Conservation (phyloP, 305 asterid genomes). For the Fraxinus platypoda region DNA sequence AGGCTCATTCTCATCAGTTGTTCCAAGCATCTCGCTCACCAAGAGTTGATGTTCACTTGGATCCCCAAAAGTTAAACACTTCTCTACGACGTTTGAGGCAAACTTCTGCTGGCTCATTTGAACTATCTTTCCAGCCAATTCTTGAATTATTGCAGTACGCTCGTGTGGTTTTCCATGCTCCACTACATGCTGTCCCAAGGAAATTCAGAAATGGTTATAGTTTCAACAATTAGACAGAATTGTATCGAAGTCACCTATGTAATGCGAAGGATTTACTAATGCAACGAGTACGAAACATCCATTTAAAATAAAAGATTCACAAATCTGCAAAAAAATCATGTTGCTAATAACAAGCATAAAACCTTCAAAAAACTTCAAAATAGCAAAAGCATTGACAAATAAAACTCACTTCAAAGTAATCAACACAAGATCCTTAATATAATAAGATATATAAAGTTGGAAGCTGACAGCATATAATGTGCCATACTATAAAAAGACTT, state of each 20-base stretch:
- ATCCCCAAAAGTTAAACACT: constrained; percentile 54
- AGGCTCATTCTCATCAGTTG: constrained; percentile 70
- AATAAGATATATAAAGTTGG: not conserved
- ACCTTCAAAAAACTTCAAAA: not conserved
- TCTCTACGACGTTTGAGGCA: constrained; percentile 63
- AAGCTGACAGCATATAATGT: not conserved
- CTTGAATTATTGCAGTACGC: constrained; percentile 53
- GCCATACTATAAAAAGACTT: not conserved
- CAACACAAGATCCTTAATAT: not conserved
- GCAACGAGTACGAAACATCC: not conserved
- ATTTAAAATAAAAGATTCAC: not conserved
- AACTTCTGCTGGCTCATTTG: constrained; percentile 72
- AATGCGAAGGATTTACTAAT: not conserved
- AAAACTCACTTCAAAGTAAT: not conserved
- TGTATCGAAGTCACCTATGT: not conserved
- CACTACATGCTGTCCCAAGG: constrained; percentile 46
- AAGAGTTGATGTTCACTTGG: constrained; percentile 48
- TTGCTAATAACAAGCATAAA: not conserved
- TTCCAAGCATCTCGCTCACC: constrained; percentile 68
- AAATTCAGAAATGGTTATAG: not conserved
- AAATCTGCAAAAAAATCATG: not conserved
- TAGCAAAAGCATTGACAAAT: not conserved
- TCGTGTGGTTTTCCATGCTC: constrained; percentile 65
- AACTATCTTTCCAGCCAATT: constrained; percentile 61
- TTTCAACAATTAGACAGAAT: not conserved